Evolutionary conservation across 73 alveolate species (phyloP).

Genomic region (Strombidium stylifer): DNA sequence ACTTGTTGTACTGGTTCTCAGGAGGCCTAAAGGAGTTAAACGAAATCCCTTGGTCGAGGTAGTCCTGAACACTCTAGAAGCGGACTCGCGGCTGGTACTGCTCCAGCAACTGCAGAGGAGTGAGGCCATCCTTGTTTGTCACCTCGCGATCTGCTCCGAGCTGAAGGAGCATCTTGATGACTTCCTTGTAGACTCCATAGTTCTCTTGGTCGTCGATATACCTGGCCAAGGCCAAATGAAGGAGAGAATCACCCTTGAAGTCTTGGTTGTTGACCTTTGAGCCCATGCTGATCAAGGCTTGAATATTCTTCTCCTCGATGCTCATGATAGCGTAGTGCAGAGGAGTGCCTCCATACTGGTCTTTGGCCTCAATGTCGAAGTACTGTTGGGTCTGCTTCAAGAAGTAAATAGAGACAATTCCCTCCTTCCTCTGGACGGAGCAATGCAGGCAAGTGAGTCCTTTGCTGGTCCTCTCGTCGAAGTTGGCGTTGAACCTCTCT

Average conservation of each 20-base stretch:
- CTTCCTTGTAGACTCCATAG: background rate
- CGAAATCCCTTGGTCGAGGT: too few species aligned
- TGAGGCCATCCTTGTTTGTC: too few species aligned
- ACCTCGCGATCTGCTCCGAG: slow-evolving; percentile 14
- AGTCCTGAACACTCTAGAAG: too few species aligned
- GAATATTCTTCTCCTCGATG: slow-evolving; percentile 8
- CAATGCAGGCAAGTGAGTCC: slow-evolving; percentile 24
- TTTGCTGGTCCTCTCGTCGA: background rate
- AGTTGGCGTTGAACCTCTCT: slow-evolving; percentile 1
- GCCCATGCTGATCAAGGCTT: slow-evolving; percentile 10
- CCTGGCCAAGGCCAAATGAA: slow-evolving; percentile 7
- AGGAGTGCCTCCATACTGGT: slow-evolving; percentile 8
- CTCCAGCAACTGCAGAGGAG: too few species aligned
- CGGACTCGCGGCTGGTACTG: too few species aligned
- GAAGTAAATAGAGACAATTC: background rate
- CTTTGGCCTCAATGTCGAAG: background rate
- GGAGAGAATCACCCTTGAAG: background rate
- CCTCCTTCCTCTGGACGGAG: slow-evolving; percentile 18
- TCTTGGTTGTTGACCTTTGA: background rate
- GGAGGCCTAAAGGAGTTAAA: too few species aligned
- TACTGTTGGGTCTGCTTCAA: background rate
- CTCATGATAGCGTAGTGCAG: slow-evolving; percentile 10
- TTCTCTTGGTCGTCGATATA: slow-evolving; percentile 2
- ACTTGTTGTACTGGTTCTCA: too few species aligned
- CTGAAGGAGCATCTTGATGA: slow-evolving; percentile 5